A percentile compares a stretch with the other conserved stretches of the same genome.
Conservation (phyloP, 1,284 basidiomycete genomes). For the Cryptococcus hybrid region DNA sequence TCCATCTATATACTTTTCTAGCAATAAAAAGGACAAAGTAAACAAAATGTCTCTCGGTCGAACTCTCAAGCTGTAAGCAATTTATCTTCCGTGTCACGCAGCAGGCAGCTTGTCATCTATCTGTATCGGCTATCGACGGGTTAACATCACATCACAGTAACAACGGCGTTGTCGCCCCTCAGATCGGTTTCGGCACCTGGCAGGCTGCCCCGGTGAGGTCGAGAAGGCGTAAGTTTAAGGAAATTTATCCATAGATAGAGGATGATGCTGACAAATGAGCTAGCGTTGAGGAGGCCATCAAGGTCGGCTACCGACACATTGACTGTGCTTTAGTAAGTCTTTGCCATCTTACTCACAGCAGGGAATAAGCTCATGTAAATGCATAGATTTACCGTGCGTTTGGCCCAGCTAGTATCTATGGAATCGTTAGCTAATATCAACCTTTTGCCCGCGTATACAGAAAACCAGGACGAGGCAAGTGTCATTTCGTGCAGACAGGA, state of each 20-base stretch:
- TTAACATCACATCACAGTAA: constrained; percentile 15
- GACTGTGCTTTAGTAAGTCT: constrained; percentile 71
- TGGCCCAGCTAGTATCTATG: not conserved
- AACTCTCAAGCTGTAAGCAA: constrained; percentile 8
- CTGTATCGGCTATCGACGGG: not conserved
- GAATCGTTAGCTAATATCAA: not conserved
- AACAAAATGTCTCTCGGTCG: constrained; percentile 12
- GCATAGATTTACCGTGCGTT: constrained; percentile 10
- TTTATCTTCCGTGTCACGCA: not conserved
- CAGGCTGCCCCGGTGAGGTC: constrained; percentile 70
- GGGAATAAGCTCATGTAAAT: not conserved
- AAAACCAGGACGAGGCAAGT: not conserved
- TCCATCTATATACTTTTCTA: not conserved
- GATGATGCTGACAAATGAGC: constrained; percentile 46
- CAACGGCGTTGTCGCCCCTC: constrained; percentile 54
- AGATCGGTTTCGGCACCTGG: constrained; percentile 83
- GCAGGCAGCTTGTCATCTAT: no score
- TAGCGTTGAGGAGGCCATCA: constrained; percentile 65
- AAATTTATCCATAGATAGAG: not conserved
- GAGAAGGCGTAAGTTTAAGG: constrained; percentile 56
- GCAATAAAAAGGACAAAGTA: not conserved
- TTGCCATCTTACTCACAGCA: not conserved
- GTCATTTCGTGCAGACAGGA: not conserved
- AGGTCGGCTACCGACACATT: constrained; percentile 73
- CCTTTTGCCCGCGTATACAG: not conserved